Evolutionary conservation across 495 filamentous ascomycete species (phyloP).

Genomic region (Penicillium antarcticum): DNA sequence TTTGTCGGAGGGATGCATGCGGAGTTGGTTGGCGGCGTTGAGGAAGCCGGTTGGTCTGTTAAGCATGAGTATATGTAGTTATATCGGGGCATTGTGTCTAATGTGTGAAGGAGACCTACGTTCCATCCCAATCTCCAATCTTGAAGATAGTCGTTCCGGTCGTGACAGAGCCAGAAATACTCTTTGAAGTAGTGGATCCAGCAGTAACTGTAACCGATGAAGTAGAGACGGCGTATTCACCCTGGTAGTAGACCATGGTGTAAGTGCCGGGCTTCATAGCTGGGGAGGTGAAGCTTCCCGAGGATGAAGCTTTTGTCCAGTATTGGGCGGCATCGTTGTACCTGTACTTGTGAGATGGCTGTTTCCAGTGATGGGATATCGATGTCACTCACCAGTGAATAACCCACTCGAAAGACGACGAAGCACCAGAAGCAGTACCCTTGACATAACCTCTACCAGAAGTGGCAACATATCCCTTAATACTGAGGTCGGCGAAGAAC

Average conservation of each 20-base stretch:
- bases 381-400: conserved; percentile 50
- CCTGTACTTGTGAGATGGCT: conserved; percentile 7
- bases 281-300: conserved; percentile 57
- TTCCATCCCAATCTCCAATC: conserved; percentile 61
- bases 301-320: conserved; percentile 54
- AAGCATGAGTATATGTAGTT: not conserved
- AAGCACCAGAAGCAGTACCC: conserved; percentile 53
- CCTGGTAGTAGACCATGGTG: conserved; percentile 65
- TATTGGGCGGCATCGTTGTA: conserved; percentile 61
- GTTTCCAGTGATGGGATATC: not conserved
- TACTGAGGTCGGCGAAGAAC: conserved; percentile 55
- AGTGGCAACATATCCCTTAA: conserved; percentile 55
- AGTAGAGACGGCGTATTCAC: conserved; percentile 55
- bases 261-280: conserved; percentile 67
- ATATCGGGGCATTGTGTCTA: not conserved
- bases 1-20: conserved; percentile 64
- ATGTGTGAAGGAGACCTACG: conserved; percentile 13
- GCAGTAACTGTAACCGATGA: conserved; percentile 52
- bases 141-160: conserved; percentile 55
- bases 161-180: conserved; percentile 47
- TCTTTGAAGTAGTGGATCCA: conserved; percentile 47
- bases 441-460: conserved; percentile 55
- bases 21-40: conserved; percentile 61
- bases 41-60: conserved; percentile 58
- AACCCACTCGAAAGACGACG: conserved; percentile 47